Conservation (phyloP, 768 basidiomycete genomes). For the Trametes sanguinea region DNA sequence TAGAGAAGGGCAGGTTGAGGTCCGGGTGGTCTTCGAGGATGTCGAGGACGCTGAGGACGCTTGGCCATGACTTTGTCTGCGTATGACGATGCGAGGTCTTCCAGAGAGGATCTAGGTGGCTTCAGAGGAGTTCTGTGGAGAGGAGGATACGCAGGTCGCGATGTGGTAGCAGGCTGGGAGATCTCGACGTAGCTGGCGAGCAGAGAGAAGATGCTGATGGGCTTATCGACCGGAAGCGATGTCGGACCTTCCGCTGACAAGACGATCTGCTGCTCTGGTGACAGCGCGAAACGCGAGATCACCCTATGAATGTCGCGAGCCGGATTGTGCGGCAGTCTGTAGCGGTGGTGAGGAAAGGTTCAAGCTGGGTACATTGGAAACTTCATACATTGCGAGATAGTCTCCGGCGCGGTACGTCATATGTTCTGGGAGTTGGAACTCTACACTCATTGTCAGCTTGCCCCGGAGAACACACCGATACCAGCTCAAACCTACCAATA, state of each 20-base stretch:
- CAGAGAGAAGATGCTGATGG: conserved; percentile 40
- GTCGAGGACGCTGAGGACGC: conserved; percentile 43
- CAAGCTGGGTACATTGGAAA: too few species aligned
- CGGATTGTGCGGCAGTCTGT: conserved; percentile 45
- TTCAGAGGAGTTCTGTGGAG: conserved; percentile 29
- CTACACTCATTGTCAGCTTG: conserved; percentile 23
- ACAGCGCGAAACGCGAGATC: conserved; percentile 39
- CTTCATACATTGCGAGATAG: conserved; percentile 44
- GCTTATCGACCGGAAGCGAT: conserved; percentile 42
- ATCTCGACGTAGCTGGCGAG: conserved; percentile 50
- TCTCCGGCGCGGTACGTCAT: conserved; percentile 46
- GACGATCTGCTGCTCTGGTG: conserved; percentile 43
- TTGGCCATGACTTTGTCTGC: conserved; percentile 37
- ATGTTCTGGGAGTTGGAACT: conserved; percentile 43
- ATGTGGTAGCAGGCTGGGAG: conserved; percentile 47
- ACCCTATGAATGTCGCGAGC: conserved; percentile 41
- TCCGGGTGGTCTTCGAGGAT: conserved; percentile 42
- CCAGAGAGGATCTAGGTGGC: conserved; percentile 34
- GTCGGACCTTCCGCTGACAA: conserved; percentile 41
- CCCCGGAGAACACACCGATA: not conserved
- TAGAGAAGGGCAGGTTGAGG: conserved; percentile 39
- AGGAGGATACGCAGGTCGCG: conserved; percentile 41
- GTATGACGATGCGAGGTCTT: conserved; percentile 36
- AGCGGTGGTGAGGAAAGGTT: not conserved
- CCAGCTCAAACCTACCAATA: conserved; percentile 35